A percentile compares a stretch with the other conserved stretches of the same genome.
Evolutionary conservation across 768 basidiomycete genomes (phyloP).

Genomic region (Pulveroboletus sp.): DNA sequence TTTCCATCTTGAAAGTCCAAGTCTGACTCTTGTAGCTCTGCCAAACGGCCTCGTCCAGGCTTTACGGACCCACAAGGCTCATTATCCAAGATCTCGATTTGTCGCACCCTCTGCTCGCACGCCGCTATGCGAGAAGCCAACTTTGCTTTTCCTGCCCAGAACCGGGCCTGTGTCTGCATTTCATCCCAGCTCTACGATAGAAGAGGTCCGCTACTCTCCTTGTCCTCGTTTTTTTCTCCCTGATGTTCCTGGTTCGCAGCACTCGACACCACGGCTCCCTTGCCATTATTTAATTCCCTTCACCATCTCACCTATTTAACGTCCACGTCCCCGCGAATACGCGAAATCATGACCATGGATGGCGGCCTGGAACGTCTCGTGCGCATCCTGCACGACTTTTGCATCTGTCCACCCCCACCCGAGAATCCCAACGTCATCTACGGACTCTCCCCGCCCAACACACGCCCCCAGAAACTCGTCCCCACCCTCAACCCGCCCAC

Average conservation of each 20-base stretch:
- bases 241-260: conserved; percentile 30
- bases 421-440: conserved; percentile 76
- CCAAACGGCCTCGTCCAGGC: neutral
- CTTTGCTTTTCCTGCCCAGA: conserved; percentile 92
- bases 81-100: conserved; percentile 18
- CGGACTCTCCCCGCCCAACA: conserved; percentile 67
- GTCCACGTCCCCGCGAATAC: conserved; percentile 94
- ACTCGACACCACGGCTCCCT: conserved; percentile 52
- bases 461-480: conserved; percentile 50
- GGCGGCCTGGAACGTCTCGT: conserved; percentile 96
- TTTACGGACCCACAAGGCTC: conserved; percentile 1
- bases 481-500: conserved; percentile 66
- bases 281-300: conserved; percentile 88
- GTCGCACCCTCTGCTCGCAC: conserved; percentile 18
- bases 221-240: conserved; percentile 1
- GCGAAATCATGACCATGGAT: conserved; percentile 97
- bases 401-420: conserved; percentile 77
- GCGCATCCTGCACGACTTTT: conserved; percentile 86
- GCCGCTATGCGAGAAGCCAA: conserved; percentile 86
- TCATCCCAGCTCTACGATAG: conserved; percentile 93
- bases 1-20: conserved; percentile 1
- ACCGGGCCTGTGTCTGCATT: conserved; percentile 93
- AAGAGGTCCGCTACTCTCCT: conserved; percentile 58
- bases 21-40: neutral
- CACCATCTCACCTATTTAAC: conserved; percentile 96